These are phyloP conservation scores for Tricholoma hemisulphureum DNA, from an alignment of 768 basidiomycete genomes.

Conservation along the genomic window DNA sequence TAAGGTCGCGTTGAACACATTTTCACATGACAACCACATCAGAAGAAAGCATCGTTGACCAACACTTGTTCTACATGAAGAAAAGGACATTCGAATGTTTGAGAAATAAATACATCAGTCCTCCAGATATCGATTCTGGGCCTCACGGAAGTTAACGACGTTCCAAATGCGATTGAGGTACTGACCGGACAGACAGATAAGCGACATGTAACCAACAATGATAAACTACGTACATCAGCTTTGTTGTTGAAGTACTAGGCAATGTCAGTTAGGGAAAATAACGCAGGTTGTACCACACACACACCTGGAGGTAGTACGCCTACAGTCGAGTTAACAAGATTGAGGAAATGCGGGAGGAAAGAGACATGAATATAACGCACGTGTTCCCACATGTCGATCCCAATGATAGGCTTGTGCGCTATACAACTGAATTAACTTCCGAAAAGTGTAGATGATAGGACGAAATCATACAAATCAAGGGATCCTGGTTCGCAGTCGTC, in stretches of 20 bases:
- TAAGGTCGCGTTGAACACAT: too few relatives aligned
- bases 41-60: too few relatives aligned
- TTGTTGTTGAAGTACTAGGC: slow-evolving; percentile 88
- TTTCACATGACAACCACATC: too few relatives aligned
- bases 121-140: slow-evolving; percentile 56
- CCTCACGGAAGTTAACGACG: slow-evolving; percentile 95
- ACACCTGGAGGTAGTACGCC: slow-evolving; percentile 70
- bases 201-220: background rate
- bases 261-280: background rate
- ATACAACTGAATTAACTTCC: slow-evolving; percentile 4
- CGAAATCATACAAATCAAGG: slow-evolving; percentile 47
- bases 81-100: background rate
- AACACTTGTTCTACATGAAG: background rate
- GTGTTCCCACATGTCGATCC: slow-evolving; percentile 98
- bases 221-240: slow-evolving; percentile 66
- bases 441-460: background rate
- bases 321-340: slow-evolving; percentile 22
- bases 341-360: slow-evolving; percentile 5
- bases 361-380: slow-evolving; percentile 43
- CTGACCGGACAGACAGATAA: slow-evolving; percentile 36
- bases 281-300: slow-evolving; percentile 16
- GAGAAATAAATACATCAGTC: slow-evolving; percentile 9
- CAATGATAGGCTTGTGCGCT: slow-evolving; percentile 90
- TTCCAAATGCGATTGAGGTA: slow-evolving; percentile 96
- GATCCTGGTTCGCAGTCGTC: slow-evolving; percentile 97